These are phyloP conservation scores for Nymphaea colorata DNA, from an alignment of 164 flowering plant genomes.

Conservation along the genomic window DNA sequence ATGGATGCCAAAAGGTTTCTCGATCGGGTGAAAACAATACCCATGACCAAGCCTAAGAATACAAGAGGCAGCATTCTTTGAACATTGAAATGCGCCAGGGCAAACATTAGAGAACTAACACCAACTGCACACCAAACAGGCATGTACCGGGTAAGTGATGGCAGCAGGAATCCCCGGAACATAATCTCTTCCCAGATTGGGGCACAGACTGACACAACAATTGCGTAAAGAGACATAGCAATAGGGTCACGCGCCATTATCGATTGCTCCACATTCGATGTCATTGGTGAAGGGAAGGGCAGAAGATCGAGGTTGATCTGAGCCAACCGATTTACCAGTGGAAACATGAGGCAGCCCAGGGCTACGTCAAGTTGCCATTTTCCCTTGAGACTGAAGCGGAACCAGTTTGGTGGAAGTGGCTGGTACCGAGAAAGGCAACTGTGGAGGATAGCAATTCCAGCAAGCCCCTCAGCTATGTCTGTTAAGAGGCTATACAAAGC, in stretches of 20 bases:
- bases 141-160: conserved; percentile 90
- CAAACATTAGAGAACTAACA: conserved; percentile 80
- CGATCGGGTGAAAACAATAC: conserved; percentile 62
- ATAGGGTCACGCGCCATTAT: conserved; percentile 88
- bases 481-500: conserved; percentile 91
- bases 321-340: conserved; percentile 80
- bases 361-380: conserved; percentile 75
- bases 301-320: conserved; percentile 71
- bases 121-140: conserved; percentile 88
- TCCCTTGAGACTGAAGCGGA: conserved; percentile 63
- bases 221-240: conserved; percentile 82
- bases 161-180: conserved; percentile 90
- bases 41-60: conserved; percentile 88
- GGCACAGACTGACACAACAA: conserved; percentile 86
- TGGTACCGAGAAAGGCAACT: conserved; percentile 65
- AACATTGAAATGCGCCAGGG: conserved; percentile 85
- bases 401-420: conserved; percentile 89
- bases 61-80: conserved; percentile 89
- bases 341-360: conserved; percentile 89
- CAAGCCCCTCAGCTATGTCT: conserved; percentile 88
- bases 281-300: conserved; percentile 63
- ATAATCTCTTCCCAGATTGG: conserved; percentile 97
- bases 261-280: conserved; percentile 90
- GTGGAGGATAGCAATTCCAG: conserved; percentile 80
- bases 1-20: conserved; percentile 79